These are phyloP conservation scores for Solanum gracilifrons DNA, from an alignment of 257 asterid species.

Conservation along the genomic window DNA sequence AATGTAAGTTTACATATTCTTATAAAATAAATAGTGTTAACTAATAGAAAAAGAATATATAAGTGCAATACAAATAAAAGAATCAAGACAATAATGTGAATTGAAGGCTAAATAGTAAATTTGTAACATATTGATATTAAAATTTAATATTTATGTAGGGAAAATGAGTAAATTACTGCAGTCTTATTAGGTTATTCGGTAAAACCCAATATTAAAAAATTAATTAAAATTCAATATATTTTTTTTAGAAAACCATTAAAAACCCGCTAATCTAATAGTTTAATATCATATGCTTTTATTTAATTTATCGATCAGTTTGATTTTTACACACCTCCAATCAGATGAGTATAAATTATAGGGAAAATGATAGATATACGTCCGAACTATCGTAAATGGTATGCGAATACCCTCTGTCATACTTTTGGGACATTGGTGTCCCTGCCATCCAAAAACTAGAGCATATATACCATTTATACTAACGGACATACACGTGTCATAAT, in stretches of 20 bases:
- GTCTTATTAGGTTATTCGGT: not conserved
- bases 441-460: too few relatives aligned
- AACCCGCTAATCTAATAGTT: not conserved
- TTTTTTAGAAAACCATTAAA: too few relatives aligned
- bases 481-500: too few relatives aligned
- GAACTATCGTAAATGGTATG: too few relatives aligned
- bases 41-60: too few relatives aligned
- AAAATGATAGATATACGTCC: too few relatives aligned
- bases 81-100: not conserved
- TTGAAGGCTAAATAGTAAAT: not conserved
- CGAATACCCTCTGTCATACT: not conserved
- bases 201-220: too few relatives aligned
- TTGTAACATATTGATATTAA: not conserved
- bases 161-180: not conserved
- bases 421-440: not conserved
- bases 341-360: too few relatives aligned
- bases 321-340: not conserved
- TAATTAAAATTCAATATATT: too few relatives aligned
- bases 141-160: not conserved
- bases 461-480: too few relatives aligned
- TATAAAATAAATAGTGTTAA: not conserved
- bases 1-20: not conserved
- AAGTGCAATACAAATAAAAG: not conserved
- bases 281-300: not conserved
- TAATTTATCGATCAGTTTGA: not conserved